Base-by-base conservation (phyloP, 495 filamentous ascomycete genomes). In the Staphylotrichum longicolle region DNA sequence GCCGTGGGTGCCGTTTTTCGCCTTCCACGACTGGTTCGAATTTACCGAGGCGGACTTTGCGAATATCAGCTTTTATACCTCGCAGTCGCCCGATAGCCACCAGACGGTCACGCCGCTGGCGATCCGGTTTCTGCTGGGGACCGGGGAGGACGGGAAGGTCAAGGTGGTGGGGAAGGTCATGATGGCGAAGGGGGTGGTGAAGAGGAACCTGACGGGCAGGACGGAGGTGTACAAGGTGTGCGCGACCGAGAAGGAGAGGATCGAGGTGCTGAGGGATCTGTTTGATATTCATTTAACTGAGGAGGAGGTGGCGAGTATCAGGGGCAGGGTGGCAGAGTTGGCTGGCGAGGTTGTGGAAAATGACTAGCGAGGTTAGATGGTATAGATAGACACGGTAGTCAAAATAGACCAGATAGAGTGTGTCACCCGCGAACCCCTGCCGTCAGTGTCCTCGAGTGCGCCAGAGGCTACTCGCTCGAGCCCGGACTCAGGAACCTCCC, bases 11-110 rank as follows among this genome's bases (percentile, higher is more conserved):
- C 71, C 77, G 0, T 79, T 80, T 54, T 90, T 89, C 62, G 76
- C 75, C 49, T 90, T 90, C 68, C 39, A 62, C 5, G 73, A 76
- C 3, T 79, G 85, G 62, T 62, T 82, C 20, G 89, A 88, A 72
- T 89, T 85, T 54, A 71, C 83, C 33, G 82, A 80, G 52, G 68
- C 73, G 44, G 88, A 90, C 63, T 90, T 83, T 68, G 80, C 77
- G 41, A 71, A 86, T 2, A 79, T 89, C 61, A 88, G 81, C 68
- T 80, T 74, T 52, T 83, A 66, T 62, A 81, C 78, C 5, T 82
- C 78, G 69, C 74, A 76, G 49, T 72, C 66, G 34, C 71, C 68
- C 58, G 70, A 74, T 48, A 78, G 71, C 7, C 78, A 80, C n/a
- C 80, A 85, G 66, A 80, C 78, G 32, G 61, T 69, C 15, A 77